Base-by-base conservation (phyloP, 2,329 filamentous ascomycete genomes). In the Fusarium sp. region DNA sequence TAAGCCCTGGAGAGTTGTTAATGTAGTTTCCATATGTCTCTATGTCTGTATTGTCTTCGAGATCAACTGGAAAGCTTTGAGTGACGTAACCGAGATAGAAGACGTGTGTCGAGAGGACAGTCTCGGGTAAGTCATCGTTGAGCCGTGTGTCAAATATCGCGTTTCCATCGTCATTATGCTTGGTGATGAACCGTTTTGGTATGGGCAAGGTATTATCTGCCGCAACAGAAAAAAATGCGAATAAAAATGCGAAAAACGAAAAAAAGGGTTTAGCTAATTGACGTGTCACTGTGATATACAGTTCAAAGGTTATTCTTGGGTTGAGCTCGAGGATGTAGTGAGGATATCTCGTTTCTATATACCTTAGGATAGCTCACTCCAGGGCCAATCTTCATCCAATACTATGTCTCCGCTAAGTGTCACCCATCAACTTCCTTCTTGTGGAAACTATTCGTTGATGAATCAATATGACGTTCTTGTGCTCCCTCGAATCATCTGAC, bases 81-180 rank as follows among this genome's bases (percentile, higher is more conserved):
- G 73, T 76, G 45, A 72, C 61, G 45, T 76, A 77, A 20, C 66
- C 71, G 14, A 78, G 66, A 38, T 66, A 68, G 63, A 78, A 77
- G 36, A 58, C 68, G 57, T 77, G 70, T 28, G 41, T 61, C 14
- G 48, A 63, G 24, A 70, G 58, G n/a, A 39, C 13, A 10, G 42
- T 55, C 20, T 67, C 63, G 24, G 67, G 63, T 18, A 77, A 41
- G 24, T 72, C 42, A 22, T 73, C 68, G 24, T 51, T 35, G 45
- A 75, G 63, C 39, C 26, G 54, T 39, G 70, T 73, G 55, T 74
- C 64, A 36, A 77, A 75, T 44, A 77, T 58, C 14, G 73, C 72
- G 47, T 75, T 65, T 49, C 73, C 76, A n/a, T 69, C 26, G 3
- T 69, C 36, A 36, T 75, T 63, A 24, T 78, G 74, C 15, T 60